Evolutionary conservation across 805 yeast species (phyloP).

Genomic region (Wickerhamiella lipophila): DNA sequence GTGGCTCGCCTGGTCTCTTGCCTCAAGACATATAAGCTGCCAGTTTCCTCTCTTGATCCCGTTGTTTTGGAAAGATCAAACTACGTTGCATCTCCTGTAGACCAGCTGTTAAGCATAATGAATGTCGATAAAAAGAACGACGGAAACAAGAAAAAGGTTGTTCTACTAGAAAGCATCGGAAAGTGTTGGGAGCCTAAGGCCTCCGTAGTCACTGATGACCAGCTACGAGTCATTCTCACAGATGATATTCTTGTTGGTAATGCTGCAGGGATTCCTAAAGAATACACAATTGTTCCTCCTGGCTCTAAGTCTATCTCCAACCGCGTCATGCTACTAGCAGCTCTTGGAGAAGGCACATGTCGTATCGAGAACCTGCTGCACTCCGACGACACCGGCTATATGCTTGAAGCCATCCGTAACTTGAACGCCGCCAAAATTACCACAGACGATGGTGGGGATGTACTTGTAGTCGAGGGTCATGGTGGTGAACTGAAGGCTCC

Average conservation of each 20-base stretch:
- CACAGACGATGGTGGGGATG: conserved; percentile 82
- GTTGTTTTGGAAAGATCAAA: conserved; percentile 55
- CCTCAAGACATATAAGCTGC: conserved; percentile 73
- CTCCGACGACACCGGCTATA: conserved; percentile 91
- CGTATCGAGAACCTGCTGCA: conserved; percentile 74
- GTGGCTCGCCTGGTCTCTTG: conserved; percentile 82
- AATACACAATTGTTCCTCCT: conserved; percentile 61
- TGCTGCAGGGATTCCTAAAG: conserved; percentile 33
- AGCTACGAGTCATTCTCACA: conserved; percentile 66
- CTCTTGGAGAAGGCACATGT: conserved; percentile 77
- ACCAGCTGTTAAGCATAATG: conserved; percentile 67
- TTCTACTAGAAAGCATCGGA: conserved; percentile 72
- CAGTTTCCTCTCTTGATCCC: conserved; percentile 64
- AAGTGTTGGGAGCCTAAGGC: conserved; percentile 82
- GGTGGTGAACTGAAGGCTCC: conserved; percentile 56
- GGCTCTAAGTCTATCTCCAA: conserved; percentile 96
- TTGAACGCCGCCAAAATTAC: conserved; percentile 71
- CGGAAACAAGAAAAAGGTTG: conserved; percentile 80
- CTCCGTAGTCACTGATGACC: conserved; percentile 68
- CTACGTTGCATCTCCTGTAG: conserved; percentile 64
- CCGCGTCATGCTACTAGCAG: conserved; percentile 85
- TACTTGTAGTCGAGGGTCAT: conserved; percentile 73
- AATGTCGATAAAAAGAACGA: conserved; percentile 93
- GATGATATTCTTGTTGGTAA: conserved; percentile 57
- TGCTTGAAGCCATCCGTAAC: conserved; percentile 74